A percentile compares a stretch with the other conserved stretches of the same genome.
phyloP scores from a whole-genome alignment of 257 asterid species.

The Solanum tacnaense region DNA sequence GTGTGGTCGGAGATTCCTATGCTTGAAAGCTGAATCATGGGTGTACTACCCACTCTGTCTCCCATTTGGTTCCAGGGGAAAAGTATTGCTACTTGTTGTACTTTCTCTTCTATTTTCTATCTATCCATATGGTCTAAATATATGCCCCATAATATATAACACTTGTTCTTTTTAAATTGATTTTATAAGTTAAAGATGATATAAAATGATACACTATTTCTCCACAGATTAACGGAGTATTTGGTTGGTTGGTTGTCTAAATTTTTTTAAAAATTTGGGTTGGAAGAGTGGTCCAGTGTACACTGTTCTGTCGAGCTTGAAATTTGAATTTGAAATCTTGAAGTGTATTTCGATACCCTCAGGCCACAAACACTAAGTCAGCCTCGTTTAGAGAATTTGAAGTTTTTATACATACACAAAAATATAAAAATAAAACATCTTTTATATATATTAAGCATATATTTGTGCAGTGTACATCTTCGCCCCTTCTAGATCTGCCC shows the following conservation, averaged over 20 bases:
- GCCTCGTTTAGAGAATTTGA: not conserved
- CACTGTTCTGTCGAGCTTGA: not conserved
- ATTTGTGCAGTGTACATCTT: too few species aligned
- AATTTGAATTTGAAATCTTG: not conserved
- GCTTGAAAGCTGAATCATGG: not conserved
- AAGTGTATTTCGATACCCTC: not conserved
- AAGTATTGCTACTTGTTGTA: not conserved
- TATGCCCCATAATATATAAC: not conserved
- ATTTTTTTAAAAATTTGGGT: fast-evolving
- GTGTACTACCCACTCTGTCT: not conserved
- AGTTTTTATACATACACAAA: too few species aligned
- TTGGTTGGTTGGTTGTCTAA: not conserved
- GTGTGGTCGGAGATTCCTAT: constrained; percentile 4
- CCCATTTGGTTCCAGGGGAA: not conserved
- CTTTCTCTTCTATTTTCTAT: not conserved
- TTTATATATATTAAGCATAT: too few species aligned
- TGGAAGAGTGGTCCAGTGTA: not conserved
- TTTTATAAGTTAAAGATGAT: not conserved
- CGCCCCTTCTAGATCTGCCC: not conserved
- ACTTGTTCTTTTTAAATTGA: not conserved
- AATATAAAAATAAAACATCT: too few species aligned
- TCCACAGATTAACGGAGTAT: not conserved
- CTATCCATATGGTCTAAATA: not conserved
- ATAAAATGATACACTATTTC: not conserved
- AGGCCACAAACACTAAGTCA: too few species aligned